Conservation (phyloP, 768 basidiomycete species). For the Tricholomella constricta region DNA sequence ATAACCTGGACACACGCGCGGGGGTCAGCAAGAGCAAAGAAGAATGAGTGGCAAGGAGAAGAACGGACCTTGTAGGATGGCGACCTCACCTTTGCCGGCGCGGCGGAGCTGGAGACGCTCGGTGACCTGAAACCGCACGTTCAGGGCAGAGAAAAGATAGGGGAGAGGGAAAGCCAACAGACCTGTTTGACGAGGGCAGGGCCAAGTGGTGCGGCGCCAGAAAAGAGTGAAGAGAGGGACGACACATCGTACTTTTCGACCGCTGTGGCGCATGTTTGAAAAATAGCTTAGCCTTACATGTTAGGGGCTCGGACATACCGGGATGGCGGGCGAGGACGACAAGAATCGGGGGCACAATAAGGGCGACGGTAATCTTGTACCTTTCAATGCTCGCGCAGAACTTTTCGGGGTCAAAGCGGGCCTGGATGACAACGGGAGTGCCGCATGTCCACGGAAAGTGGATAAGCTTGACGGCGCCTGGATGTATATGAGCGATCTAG, state of each 20-base stretch:
- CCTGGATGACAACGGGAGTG: constrained; percentile 55
- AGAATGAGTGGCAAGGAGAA: background rate
- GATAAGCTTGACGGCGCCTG: constrained; percentile 65
- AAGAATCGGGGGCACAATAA: constrained; percentile 84
- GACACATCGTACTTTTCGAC: constrained; percentile 69
- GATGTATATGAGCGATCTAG: too few relatives aligned
- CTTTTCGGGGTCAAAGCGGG: constrained; percentile 68
- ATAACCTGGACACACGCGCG: constrained; percentile 48
- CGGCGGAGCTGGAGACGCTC: constrained; percentile 37
- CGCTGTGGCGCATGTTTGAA: too few relatives aligned
- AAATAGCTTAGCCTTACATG: too few relatives aligned
- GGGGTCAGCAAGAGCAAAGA: too few relatives aligned
- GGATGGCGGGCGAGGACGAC: constrained; percentile 73
- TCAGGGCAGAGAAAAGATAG: too few relatives aligned
- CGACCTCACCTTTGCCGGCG: constrained; percentile 50
- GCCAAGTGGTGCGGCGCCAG: constrained; percentile 83
- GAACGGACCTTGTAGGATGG: constrained; percentile 55
- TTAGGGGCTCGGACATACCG: too few relatives aligned
- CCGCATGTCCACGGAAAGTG: constrained; percentile 56
- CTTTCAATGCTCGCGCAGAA: constrained; percentile 69
- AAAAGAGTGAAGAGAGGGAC: constrained; percentile 57
- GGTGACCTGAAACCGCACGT: too few relatives aligned
- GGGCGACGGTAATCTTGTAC: constrained; percentile 57
- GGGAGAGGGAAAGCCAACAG: constrained; percentile 19
- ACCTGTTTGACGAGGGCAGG: constrained; percentile 58